Evolutionary conservation across 768 basidiomycete genomes (phyloP), one percentile per base, ranked within the genome.

Genomic region (Boletellus sp.): DNA sequence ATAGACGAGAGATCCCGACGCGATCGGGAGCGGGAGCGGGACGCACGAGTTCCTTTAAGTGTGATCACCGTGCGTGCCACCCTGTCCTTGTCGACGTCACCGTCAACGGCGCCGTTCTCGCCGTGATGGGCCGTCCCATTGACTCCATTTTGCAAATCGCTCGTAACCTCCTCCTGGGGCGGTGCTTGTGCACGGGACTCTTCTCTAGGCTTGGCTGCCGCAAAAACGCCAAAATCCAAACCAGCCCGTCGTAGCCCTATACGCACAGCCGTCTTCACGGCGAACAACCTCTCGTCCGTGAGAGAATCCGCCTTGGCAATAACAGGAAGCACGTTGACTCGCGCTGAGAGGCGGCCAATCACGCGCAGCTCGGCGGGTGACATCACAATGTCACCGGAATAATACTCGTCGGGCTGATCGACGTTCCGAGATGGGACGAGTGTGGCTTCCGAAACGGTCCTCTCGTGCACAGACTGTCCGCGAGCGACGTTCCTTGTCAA

Each of bases 281-380:
- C 78, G 39, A 69, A 68, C 48, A 94, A 74, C 56, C 79, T 85
- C 53, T 83, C 84, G 62, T 93, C 86, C 33, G 91, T 93, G 52
- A 94, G 74, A 34, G 88, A 89, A 67, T 94, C 91, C 3, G 90
- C 76, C 51, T 74, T 85, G 13, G 86, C 85, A 55, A 94, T 78
- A 45, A 93, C 80, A 41, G 91, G 91, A 44, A 94, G 78, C 17
- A 94, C 78, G 61, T 94, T 93, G 51, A 79, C 78, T 49, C 90
- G 83, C 19, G 76, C 75, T 19, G 87, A 77, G 33, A 94, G 78
- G 45, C 91, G 79, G 35, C 79, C 78, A 58, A 94, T 84, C 58
- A 91, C 87, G 44, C 81, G 80, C 56, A 93, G 77, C 64, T 93
- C 89, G 22, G 82, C 78, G 42, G 86, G 85, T 28, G 85, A 82